Evolutionary conservation across 495 filamentous ascomycete genomes (phyloP).

Genomic region (Penicillium ochrochloron): DNA sequence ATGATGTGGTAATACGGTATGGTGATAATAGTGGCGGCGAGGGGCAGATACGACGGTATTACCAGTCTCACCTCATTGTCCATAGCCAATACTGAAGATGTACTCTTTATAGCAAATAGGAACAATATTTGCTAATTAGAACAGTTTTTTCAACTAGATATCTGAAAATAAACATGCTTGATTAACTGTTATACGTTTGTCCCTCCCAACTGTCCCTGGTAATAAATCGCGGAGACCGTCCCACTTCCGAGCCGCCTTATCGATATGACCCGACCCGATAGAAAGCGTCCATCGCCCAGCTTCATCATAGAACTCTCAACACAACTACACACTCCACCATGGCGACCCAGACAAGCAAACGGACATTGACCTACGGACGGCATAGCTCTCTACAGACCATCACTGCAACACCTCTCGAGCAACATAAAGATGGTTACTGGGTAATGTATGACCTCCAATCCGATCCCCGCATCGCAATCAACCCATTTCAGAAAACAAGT

Average conservation of each 20-base stretch:
- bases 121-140: no score
- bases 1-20: conserved; percentile 11
- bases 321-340: conserved; percentile 11
- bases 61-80: neutral
- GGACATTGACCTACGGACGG: conserved; percentile 39
- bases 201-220: neutral
- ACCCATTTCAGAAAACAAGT: neutral
- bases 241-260: conserved; percentile 19
- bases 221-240: conserved; percentile 15
- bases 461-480: neutral
- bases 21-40: neutral
- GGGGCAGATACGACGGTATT: conserved; percentile 29
- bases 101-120: neutral
- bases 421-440: conserved; percentile 44
- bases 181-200: neutral
- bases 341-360: conserved; percentile 18
- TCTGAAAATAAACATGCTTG: neutral
- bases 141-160: neutral
- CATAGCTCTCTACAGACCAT: conserved; percentile 40
- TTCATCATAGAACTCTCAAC: conserved; percentile 2
- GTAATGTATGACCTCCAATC: conserved; percentile 43
- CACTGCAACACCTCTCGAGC: conserved; percentile 32
- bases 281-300: conserved; percentile 4
- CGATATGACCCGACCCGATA: conserved; percentile 15
- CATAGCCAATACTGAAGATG: neutral